phyloP scores from a whole-genome alignment of 2,329 filamentous ascomycete species.

The Calycina marina region DNA sequence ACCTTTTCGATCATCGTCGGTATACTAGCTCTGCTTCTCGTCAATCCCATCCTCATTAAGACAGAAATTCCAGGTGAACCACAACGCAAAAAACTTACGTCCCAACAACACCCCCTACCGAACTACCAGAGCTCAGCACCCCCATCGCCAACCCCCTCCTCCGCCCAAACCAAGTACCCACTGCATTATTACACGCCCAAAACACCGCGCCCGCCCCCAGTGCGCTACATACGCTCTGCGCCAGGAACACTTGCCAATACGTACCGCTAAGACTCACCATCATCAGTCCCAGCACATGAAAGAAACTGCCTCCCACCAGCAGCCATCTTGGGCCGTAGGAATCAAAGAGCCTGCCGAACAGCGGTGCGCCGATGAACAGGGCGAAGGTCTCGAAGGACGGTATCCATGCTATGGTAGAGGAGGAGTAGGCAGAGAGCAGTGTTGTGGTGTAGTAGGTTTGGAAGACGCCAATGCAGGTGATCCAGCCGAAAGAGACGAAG shows the following conservation, averaged over 20 bases:
- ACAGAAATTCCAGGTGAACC: too few relatives aligned
- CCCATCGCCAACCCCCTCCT: neutral
- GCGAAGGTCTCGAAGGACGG: slow-evolving; percentile 37
- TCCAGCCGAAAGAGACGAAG: slow-evolving; percentile 33
- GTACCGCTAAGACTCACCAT: slow-evolving; percentile 43
- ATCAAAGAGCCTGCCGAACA: slow-evolving; percentile 41
- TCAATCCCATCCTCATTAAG: too few relatives aligned
- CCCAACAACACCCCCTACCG: too few relatives aligned
- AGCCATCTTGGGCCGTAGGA: slow-evolving; percentile 42
- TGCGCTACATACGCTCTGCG: slow-evolving; percentile 21
- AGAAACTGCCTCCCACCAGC: slow-evolving; percentile 38
- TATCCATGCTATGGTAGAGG: slow-evolving; percentile 44
- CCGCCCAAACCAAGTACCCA: neutral
- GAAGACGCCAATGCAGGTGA: slow-evolving; percentile 30
- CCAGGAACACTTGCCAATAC: slow-evolving; percentile 37
- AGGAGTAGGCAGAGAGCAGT: slow-evolving; percentile 30
- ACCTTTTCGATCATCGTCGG: slow-evolving; percentile 33
- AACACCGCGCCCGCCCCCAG: neutral
- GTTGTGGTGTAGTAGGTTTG: slow-evolving; percentile 33
- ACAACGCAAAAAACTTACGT: too few relatives aligned
- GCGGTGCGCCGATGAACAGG: slow-evolving; percentile 30
- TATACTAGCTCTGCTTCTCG: too few relatives aligned
- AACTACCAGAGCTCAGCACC: too few relatives aligned
- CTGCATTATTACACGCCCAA: neutral
- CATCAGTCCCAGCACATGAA: slow-evolving; percentile 24